Evolutionary conservation across 805 yeast species (phyloP), one percentile per base, ranked within the genome.

Genomic region (Pichia phayaonensis): DNA sequence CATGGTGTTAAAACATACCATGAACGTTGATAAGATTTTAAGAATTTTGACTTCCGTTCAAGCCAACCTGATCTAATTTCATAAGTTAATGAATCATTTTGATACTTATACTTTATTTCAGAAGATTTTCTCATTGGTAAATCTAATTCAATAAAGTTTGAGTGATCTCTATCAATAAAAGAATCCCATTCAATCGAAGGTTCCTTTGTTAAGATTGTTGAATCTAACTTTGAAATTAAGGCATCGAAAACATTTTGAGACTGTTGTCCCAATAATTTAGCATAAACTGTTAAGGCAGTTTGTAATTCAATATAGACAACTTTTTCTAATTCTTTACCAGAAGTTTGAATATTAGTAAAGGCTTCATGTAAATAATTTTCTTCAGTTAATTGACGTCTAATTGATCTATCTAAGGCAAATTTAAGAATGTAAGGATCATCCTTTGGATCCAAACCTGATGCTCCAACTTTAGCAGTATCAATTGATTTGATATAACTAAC

Each of bases 1-100:
- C 83, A 82, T 50, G 97, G 86, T 3, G 99, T 90, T 57, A 92
- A 72, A 20, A 92, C 96, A 63, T 89, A 94, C 81, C 86, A 94
- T 4, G 94, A 96, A 55, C 82, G 77, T 4, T 95, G 80, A 67
- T 90, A 94, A n/a, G 92, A 84, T 71, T 90, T 90, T 56, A 94
- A 73, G 65, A 81, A 90, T 72, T 92, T 92, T 8, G 97, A 87
- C 60, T 96, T 77, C 66, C 97, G 79, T 66, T 94, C 98, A 55
- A 92, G 73, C 56, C 74, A 79, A 2, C 97, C 97, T 13, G 89
- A 79, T 48, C 88, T 79, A 39, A 90, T 75, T 56, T 80, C 83
- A 47, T 66, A 70, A 15, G 90, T 79, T 55, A 88, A 71, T 13
- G 89, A 80, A 49, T 89, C 86, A 59, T 76, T 75, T 61, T 80